phyloP scores from a whole-genome alignment of 306 rosid genomes.

The Corylus heterophylla region DNA sequence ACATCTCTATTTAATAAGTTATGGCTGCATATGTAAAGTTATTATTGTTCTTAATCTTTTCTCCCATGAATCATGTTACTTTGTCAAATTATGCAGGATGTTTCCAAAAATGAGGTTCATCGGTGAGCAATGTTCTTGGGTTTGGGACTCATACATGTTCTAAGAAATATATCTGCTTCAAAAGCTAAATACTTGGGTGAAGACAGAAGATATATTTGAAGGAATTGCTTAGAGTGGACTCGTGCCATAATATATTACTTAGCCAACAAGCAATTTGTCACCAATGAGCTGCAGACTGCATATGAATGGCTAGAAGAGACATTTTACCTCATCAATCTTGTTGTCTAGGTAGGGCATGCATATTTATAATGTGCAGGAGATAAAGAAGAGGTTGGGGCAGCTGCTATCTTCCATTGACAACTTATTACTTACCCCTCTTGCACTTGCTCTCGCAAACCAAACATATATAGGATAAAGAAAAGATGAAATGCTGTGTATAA shows the following conservation, averaged over 20 bases:
- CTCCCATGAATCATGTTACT: not conserved
- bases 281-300: slow-evolving; percentile 20
- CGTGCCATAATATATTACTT: slow-evolving; percentile 28
- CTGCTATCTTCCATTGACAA: slow-evolving; percentile 4
- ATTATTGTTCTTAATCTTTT: not conserved
- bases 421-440: not conserved
- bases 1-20: slow-evolving; percentile 1
- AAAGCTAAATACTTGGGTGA: slow-evolving; percentile 22
- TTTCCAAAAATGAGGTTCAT: slow-evolving; percentile 44
- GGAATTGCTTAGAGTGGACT: slow-evolving; percentile 24
- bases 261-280: slow-evolving; percentile 17
- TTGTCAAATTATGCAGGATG: slow-evolving; percentile 41
- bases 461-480: not conserved
- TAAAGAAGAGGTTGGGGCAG: not conserved
- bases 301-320: slow-evolving; percentile 15
- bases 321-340: not conserved
- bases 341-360: not conserved
- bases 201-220: slow-evolving; percentile 28
- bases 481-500: not conserved
- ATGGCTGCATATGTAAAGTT: slow-evolving; percentile 14
- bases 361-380: slow-evolving; percentile 15
- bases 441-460: not conserved
- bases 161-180: slow-evolving; percentile 2
- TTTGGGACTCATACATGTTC: slow-evolving; percentile 18
- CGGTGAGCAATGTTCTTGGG: slow-evolving; percentile 15